Evolutionary conservation across 371 early-diverging fungal species (phyloP), one percentile per base, ranked within the genome.

Genomic region (Apophysomyces elegans): DNA sequence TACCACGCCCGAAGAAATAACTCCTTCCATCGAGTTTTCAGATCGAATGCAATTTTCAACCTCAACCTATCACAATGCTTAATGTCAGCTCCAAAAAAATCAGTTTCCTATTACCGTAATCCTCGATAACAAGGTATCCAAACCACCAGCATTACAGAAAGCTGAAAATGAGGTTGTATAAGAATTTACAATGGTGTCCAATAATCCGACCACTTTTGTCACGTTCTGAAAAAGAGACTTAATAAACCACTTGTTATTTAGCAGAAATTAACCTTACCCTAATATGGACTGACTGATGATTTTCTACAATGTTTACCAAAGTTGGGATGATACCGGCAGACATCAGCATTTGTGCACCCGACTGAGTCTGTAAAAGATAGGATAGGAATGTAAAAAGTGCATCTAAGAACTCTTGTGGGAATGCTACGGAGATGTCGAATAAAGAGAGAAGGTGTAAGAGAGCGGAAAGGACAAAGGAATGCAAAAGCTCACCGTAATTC

Each of bases 261-360:
- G 8, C 32, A n/a, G 32, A 14, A 18, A 14, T 12, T 16, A 26
- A 26, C 1, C 61, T 62, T 69, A 88, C 88, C 78, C 89, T 91
- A 32, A 87, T 54, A 32, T 88, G 88, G 13, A 68, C 58, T 6
- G 69, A 64, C 16, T 79, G 73, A 57, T 79, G 77, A 66, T 85
- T 87, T 1, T 76, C 74, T 16, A 95, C 73, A 3, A 89, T 79
- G 50, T 86, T 79, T 16, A 90, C 77, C 39, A 98, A 79, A 1
- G 89, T 80, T 2, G 91, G 91, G 43, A 97, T 88, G 18, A 96
- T 84, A 9, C 97, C 99, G 8, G 96, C 95, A 26, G 94, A 87
- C 64, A 95, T 91, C 13, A 98, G 80, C 91, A 96, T 94, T 67
- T 88, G 91, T 11, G 94, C 95, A 56, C 97, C 95, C 2, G 88